Evolutionary conservation across 371 early-diverging fungal genomes (phyloP).

Genomic region (Mortierella sp.): DNA sequence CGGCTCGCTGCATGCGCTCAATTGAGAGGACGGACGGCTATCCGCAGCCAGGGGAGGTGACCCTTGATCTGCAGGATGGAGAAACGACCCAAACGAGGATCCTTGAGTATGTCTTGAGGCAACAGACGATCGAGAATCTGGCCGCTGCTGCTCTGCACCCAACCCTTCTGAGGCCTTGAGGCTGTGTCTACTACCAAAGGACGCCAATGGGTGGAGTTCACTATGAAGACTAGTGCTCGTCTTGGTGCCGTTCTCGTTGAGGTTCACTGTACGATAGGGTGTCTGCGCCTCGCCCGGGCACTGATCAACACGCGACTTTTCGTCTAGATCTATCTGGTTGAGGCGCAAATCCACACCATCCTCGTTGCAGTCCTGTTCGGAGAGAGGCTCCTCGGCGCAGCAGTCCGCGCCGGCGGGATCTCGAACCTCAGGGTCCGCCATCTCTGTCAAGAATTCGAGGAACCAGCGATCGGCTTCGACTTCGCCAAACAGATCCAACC

Average conservation of each 20-base stretch:
- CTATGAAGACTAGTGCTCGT: background rate
- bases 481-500: slow-evolving; percentile 52
- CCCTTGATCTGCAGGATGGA: background rate
- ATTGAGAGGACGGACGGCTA: background rate
- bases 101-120: background rate
- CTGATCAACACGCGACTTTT: slow-evolving; percentile 11
- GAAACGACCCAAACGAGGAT: background rate
- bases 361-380: slow-evolving; percentile 25
- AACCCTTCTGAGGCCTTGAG: background rate
- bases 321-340: slow-evolving; percentile 41
- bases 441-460: slow-evolving; percentile 57
- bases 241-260: background rate
- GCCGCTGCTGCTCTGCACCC: background rate
- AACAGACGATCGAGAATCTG: background rate
- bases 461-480: slow-evolving; percentile 62
- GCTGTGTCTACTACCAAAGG: background rate
- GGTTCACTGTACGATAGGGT: background rate
- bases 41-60: background rate
- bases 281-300: background rate
- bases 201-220: background rate
- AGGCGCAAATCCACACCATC: slow-evolving; percentile 27
- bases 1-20: background rate
- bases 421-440: slow-evolving; percentile 6
- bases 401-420: background rate
- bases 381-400: background rate